phyloP scores from a whole-genome alignment of 116 monocot species.

The Dioscorea cayenensis region DNA sequence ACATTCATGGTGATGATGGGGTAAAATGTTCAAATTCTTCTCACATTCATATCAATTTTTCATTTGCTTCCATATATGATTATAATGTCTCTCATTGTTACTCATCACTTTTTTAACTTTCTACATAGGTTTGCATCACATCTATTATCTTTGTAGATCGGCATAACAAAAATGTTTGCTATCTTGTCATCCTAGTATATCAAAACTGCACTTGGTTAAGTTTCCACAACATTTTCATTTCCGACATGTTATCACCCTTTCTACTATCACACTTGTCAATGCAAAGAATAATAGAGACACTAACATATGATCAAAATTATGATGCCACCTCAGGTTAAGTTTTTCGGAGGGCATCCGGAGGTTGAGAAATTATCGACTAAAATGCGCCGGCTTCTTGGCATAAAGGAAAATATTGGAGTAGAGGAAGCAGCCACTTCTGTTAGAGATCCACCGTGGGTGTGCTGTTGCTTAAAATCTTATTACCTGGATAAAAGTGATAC shows the following conservation, averaged over 20 bases:
- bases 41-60: not conserved
- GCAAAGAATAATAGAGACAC: too few species aligned
- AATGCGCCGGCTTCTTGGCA: constrained; percentile 59
- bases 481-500: constrained; percentile 34
- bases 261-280: too few species aligned
- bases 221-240: too few species aligned
- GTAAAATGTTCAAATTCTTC: constrained; percentile 19
- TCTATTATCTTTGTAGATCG: not conserved
- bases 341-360: constrained; percentile 41
- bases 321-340: constrained; percentile 26
- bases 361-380: constrained; percentile 18
- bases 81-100: too few species aligned
- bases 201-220: not conserved
- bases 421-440: not conserved
- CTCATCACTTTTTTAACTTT: not conserved
- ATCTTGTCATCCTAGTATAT: not conserved
- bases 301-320: not conserved
- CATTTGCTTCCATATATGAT: not conserved
- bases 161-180: not conserved
- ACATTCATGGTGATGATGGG: constrained; percentile 49
- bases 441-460: constrained; percentile 66
- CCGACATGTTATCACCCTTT: too few species aligned
- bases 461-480: constrained; percentile 58
- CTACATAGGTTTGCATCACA: not conserved
- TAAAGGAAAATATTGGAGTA: constrained; percentile 10